Base-by-base conservation (phyloP, 1,139 yeast species). In the Yamadazyma dushanensis region DNA sequence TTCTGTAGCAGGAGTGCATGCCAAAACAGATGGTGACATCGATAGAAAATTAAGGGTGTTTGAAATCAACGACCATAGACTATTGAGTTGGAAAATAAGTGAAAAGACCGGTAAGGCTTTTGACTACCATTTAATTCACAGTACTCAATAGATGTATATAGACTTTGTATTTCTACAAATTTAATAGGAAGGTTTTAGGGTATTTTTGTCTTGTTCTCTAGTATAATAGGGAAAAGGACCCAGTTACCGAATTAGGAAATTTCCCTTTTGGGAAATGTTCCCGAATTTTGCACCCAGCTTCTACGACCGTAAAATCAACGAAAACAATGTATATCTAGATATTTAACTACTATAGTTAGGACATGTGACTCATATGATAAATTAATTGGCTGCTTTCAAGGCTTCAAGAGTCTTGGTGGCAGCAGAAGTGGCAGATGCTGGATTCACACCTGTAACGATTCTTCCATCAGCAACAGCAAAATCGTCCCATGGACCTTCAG, bases 391-490 rank as follows among this genome's bases (percentile, higher is more conserved):
- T n/a, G 21, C 21, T 7, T 19, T 19, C 9, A 19, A 15, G 11
- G 45, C 48, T n/a, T 17, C 39, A 31, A 58, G 35, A 16, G 59
- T 54, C 34, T 50, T 53, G 20, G 30, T 54, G 31, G 83, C 83
- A 34, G 78, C 66, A 11, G 68, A 60, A 6, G 54, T 41, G 11
- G 84, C 83, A 30, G 80, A 70, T 29, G 75, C 78, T 10, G 86
- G 86, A 58, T 80, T 80, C 16, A 71, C 75, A 32, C 86, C 87
- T 18, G 83, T 73, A 31, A 79, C 75, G 26, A 80, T 37, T 45
- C 72, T 70, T 23, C 79, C 81, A 46, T 80, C 86, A 26, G 59
- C 55, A 22, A 76, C 66, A 19, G 72, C 49, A 45, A 63, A 76
- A 31, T 69, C 73, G 25, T 57, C 82, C 71, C 78, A 78, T n/a